phyloP scores from a whole-genome alignment of 1,284 basidiomycete species.

The Rhizoctonia solani region DNA sequence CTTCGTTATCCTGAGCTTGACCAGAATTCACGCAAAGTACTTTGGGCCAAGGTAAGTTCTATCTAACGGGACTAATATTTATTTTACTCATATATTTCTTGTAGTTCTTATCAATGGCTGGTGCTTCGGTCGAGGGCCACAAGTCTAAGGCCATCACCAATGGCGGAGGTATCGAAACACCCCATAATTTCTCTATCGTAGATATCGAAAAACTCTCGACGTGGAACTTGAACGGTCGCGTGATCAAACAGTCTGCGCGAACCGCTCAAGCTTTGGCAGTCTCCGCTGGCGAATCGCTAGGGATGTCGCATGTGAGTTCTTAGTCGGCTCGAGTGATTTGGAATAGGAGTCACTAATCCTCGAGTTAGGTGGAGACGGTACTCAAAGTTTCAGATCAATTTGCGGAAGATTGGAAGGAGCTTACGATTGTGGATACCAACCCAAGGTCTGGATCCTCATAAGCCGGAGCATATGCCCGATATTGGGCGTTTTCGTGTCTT shows the following conservation, averaged over 20 bases:
- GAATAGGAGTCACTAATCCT: neutral
- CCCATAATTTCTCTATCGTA: constrained; percentile 1
- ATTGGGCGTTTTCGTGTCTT: too few relatives aligned
- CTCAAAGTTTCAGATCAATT: constrained; percentile 25
- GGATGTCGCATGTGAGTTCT: constrained; percentile 23
- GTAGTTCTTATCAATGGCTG: constrained; percentile 22
- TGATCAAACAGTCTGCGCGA: constrained; percentile 40
- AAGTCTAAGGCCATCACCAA: constrained; percentile 3
- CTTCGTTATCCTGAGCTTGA: constrained; percentile 32
- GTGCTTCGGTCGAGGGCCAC: constrained; percentile 13
- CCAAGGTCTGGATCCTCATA: constrained; percentile 5
- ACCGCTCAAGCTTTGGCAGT: constrained; percentile 41
- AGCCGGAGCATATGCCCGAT: too few relatives aligned
- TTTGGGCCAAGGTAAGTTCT: constrained; percentile 23
- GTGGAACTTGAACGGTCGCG: constrained; percentile 37
- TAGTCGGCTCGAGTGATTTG: neutral
- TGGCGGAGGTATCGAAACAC: neutral
- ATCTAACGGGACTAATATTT: too few relatives aligned
- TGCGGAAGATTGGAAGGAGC: constrained; percentile 33
- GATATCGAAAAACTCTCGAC: constrained; percentile 20
- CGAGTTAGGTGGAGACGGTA: constrained; percentile 15
- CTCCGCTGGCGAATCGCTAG: constrained; percentile 14
- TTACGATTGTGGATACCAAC: constrained; percentile 22
- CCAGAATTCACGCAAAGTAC: constrained; percentile 24
- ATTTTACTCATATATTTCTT: neutral